These are phyloP conservation scores for Sporisorium sorghi DNA, from an alignment of 1,284 basidiomycete genomes.

Conservation along the genomic window DNA sequence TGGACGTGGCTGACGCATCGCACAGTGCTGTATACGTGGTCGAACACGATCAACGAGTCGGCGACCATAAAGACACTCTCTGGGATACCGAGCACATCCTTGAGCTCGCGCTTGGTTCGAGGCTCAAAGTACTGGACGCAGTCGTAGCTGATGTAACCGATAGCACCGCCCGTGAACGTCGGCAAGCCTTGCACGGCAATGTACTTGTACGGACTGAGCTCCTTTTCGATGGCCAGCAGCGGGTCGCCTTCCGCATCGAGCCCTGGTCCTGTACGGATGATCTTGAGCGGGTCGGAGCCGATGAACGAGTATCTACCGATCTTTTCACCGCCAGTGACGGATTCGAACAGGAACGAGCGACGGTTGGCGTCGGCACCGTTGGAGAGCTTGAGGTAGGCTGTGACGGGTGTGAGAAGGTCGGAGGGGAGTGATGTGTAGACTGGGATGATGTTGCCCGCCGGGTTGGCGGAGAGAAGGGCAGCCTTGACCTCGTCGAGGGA, in stretches of 20 bases:
- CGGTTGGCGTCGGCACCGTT: conserved; percentile 80
- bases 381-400: conserved; percentile 92
- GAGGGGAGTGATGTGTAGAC: conserved; percentile 92
- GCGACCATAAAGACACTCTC: conserved; percentile 97
- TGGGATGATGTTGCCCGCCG: conserved; percentile 85
- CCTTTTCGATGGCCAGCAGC: conserved; percentile 83
- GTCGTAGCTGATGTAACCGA: conserved; percentile 97
- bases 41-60: conserved; percentile 93
- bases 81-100: conserved; percentile 84
- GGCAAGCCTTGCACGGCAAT: conserved; percentile 89
- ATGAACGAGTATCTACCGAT: conserved; percentile 95
- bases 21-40: conserved; percentile 93
- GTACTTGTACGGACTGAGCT: conserved; percentile 87
- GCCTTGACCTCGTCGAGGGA: conserved; percentile 59
- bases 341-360: conserved; percentile 70
- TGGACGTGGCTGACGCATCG: conserved; percentile 96
- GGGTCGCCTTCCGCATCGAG: conserved; percentile 89
- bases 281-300: conserved; percentile 92
- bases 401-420: conserved; percentile 95
- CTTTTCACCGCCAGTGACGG: conserved; percentile 86
- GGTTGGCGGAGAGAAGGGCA: conserved; percentile 47
- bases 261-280: conserved; percentile 86
- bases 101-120: conserved; percentile 73
- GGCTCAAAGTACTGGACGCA: conserved; percentile 93
- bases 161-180: conserved; percentile 96